A percentile compares a stretch with the other conserved stretches of the same genome.
Conservation (phyloP, 2,329 filamentous ascomycete species). For the Hymenoscyphus albidus region DNA sequence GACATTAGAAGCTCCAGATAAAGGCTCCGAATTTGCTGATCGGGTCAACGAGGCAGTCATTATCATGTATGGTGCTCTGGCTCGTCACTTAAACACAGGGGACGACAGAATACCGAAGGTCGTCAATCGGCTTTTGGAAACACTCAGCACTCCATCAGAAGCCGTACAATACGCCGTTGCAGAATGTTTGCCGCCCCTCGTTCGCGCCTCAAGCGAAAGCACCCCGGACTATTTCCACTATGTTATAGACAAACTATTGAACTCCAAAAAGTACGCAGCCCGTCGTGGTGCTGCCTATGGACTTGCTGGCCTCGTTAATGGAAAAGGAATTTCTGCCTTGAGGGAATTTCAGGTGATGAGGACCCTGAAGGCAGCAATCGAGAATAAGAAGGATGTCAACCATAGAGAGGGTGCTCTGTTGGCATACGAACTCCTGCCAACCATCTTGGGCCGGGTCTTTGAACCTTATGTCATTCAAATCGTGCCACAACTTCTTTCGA, state of each 20-base stretch:
- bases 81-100: slow-evolving; percentile 78
- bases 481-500: slow-evolving; percentile 81
- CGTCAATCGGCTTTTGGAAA: slow-evolving; percentile 78
- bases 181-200: slow-evolving; percentile 87
- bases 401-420: slow-evolving; percentile 85
- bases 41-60: slow-evolving; percentile 95
- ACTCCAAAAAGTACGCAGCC: slow-evolving; percentile 86
- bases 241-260: slow-evolving; percentile 76
- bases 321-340: slow-evolving; percentile 78
- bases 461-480: slow-evolving; percentile 97
- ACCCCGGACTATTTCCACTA: slow-evolving; percentile 75
- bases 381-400: slow-evolving; percentile 90
- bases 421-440: slow-evolving; percentile 85
- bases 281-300: slow-evolving; percentile 94
- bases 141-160: slow-evolving; percentile 90
- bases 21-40: slow-evolving; percentile 76
- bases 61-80: slow-evolving; percentile 92
- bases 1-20: slow-evolving; percentile 81
- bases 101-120: slow-evolving; percentile 86
- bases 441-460: slow-evolving; percentile 81
- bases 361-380: slow-evolving; percentile 73
- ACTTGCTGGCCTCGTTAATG: slow-evolving; percentile 81
- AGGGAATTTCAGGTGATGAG: slow-evolving; percentile 84
- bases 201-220: slow-evolving; percentile 74
- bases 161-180: slow-evolving; percentile 96